Evolutionary conservation across 1,139 yeast genomes (phyloP).

Genomic region (Saccharomyces uvarum): DNA sequence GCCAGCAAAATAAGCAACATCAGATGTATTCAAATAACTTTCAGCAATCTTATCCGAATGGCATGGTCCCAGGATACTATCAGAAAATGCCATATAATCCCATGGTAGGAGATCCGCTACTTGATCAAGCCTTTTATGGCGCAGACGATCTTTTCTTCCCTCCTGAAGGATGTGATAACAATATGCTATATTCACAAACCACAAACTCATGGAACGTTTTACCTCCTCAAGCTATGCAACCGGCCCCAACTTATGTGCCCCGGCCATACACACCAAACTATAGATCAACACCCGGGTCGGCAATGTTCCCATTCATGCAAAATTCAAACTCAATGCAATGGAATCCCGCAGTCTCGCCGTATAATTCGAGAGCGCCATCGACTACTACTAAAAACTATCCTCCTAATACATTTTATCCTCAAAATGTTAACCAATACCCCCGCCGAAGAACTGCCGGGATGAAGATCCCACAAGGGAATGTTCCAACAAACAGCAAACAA

Average conservation of each 20-base stretch:
- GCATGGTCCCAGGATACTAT: background rate
- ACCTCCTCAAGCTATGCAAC: constrained; percentile 5
- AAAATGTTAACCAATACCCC: background rate
- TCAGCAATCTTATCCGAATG: background rate
- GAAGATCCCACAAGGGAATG: background rate
- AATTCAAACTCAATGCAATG: background rate
- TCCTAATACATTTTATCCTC: background rate
- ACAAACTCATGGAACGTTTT: background rate
- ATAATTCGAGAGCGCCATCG: background rate
- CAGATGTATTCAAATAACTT: background rate
- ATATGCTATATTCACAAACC: background rate
- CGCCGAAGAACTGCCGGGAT: background rate
- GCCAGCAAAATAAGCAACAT: background rate
- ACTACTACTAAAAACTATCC: background rate
- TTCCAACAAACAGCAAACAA: background rate
- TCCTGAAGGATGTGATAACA: background rate
- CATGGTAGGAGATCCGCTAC: background rate
- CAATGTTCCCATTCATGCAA: background rate
- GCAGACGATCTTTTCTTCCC: background rate
- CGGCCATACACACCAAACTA: constrained; percentile 1
- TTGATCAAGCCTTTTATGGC: background rate
- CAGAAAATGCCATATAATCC: background rate
- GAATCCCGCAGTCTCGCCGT: background rate
- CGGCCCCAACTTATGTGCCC: background rate
- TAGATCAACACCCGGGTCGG: constrained; percentile 1